These are phyloP conservation scores for Penicillium lividum DNA, from an alignment of 495 filamentous ascomycete genomes.

Conservation along the genomic window DNA sequence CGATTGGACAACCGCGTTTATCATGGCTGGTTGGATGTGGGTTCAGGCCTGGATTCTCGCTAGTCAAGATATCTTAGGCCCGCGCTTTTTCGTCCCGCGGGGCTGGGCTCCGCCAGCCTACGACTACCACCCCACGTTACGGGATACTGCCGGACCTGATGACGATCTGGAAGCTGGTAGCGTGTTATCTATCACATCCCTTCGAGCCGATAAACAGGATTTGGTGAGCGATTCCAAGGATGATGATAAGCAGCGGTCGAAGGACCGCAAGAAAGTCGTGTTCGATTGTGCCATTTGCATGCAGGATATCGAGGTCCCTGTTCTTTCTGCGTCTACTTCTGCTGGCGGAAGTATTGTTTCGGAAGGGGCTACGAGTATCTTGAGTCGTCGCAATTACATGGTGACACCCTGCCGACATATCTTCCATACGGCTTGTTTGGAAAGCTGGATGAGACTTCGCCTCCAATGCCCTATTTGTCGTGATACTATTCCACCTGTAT, in stretches of 20 bases:
- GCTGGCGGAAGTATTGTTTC: slow-evolving; percentile 47
- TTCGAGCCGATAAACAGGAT: slow-evolving; percentile 47
- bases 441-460: slow-evolving; percentile 93
- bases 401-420: slow-evolving; percentile 96
- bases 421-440: slow-evolving; percentile 89
- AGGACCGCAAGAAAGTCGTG: slow-evolving; percentile 56
- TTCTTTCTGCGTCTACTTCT: slow-evolving; percentile 60
- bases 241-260: slow-evolving; percentile 38
- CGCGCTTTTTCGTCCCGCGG: slow-evolving; percentile 70
- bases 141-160: slow-evolving; percentile 53
- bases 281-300: slow-evolving; percentile 96
- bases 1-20: slow-evolving; percentile 60
- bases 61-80: slow-evolving; percentile 83
- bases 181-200: slow-evolving; percentile 68
- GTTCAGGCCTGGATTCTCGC: slow-evolving; percentile 77
- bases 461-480: slow-evolving; percentile 95
- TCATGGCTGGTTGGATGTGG: slow-evolving; percentile 84
- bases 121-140: slow-evolving; percentile 90
- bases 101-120: slow-evolving; percentile 80
- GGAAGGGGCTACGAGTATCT: slow-evolving; percentile 65
- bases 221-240: slow-evolving; percentile 39
- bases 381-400: slow-evolving; percentile 86
- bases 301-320: slow-evolving; percentile 84
- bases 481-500: slow-evolving; percentile 83
- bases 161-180: slow-evolving; percentile 74